Base-by-base conservation (phyloP, 179 eudicot genomes). In the Dionaea muscipula region DNA sequence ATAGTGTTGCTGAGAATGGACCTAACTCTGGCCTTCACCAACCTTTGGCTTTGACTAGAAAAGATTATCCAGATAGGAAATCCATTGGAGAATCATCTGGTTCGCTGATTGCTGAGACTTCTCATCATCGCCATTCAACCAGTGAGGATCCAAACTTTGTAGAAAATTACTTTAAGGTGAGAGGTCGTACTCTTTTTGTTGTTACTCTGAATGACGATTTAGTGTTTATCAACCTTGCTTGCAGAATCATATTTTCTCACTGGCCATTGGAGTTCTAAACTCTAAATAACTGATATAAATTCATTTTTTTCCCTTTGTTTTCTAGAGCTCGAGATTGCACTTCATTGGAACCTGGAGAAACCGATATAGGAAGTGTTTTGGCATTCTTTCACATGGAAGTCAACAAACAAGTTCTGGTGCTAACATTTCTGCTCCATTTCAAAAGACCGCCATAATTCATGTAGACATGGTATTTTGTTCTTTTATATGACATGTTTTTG, bases 301-400 rank as follows among this genome's bases (percentile, higher is more conserved):
- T 4, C 35, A 11, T 31, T 31, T 6, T 4, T 39, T 38, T 51
- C 9, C 47, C 27, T 44, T 64, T 7, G 49, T 54, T 52, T 54
- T 64, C 13, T 83, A 93, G 99, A 75, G 62, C 71, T 93, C 99
- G 35, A 84, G 99, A 79, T 67, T 93, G 66, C 99, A 93, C 65
- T 93, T 93, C 57, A 84, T 93, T 63, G 96, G 95, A 53, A 87
- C 93, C 22, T 93, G 99, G 99, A 87, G 99, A 73, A 84, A 69
- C 66, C 86, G 99, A 45, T 87, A 93, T 56, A 83, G 99, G 38
- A 82, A 82, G 71, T 82, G 86, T 38, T 93, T 82, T 63, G 57
- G 75, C 26, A 53, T 47, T 70, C 69, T 52, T 50, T 64, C 78
- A 49, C 56, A 48, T 63, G 75, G 75, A 60, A 27, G 53, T 41